Percentiles rank a stretch among this genome's conserved stretches.
These are phyloP conservation scores for Epichloe elymi DNA, from an alignment of 2,329 filamentous ascomycete genomes.

Conservation along the genomic window DNA sequence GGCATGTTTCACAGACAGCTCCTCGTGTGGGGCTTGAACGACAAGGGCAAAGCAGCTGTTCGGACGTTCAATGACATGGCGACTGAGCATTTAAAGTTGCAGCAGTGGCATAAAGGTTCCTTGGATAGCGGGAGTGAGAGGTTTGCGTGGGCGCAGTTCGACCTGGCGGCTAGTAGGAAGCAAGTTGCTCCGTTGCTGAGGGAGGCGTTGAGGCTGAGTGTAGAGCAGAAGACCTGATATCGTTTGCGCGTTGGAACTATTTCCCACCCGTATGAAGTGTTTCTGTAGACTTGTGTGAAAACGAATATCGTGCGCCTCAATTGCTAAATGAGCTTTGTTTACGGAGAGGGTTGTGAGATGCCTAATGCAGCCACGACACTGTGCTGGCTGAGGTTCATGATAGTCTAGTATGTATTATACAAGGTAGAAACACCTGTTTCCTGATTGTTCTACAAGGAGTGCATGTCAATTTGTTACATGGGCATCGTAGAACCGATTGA, in stretches of 20 bases:
- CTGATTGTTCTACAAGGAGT: not conserved
- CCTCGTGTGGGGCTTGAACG: conserved; percentile 49
- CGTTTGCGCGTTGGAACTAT: no score
- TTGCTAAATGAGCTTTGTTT: no score
- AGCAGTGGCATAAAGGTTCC: conserved; percentile 36
- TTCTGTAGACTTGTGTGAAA: no score
- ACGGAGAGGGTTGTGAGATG: no score
- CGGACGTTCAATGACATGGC: conserved; percentile 38
- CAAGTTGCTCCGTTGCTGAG: conserved; percentile 56
- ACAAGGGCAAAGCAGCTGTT: conserved; percentile 34
- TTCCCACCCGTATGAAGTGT: no score
- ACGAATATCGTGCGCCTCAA: no score
- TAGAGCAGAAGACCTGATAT: not conserved
- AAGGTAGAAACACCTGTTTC: not conserved
- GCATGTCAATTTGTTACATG: not conserved
- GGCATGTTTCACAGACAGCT: conserved; percentile 52
- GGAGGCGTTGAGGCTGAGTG: conserved; percentile 32
- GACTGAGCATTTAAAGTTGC: conserved; percentile 38
- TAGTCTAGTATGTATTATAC: not conserved
- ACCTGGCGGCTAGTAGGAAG: conserved; percentile 49
- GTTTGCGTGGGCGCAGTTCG: conserved; percentile 54
- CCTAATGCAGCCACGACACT: no score
- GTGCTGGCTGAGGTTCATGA: no score
- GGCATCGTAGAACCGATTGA: conserved; percentile 5
- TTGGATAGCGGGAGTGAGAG: conserved; percentile 37